These are phyloP conservation scores for Xylaria sp. DNA, from an alignment of 2,329 filamentous ascomycete genomes.

Conservation along the genomic window DNA sequence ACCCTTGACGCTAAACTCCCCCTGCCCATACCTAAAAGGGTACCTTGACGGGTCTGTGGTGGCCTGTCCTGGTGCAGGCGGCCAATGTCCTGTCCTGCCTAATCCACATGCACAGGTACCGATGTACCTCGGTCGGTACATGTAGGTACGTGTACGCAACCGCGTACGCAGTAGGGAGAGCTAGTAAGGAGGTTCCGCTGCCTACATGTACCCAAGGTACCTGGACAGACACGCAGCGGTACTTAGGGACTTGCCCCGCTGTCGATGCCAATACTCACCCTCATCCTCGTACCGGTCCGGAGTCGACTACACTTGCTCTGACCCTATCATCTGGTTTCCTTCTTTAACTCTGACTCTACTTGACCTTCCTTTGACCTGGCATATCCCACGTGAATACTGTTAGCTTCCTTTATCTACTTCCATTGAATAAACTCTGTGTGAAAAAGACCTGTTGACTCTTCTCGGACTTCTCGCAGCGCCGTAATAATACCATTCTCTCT, in stretches of 20 bases:
- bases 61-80: slow-evolving; percentile 34
- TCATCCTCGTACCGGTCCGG: slow-evolving; percentile 29
- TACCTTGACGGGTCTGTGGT: slow-evolving; percentile 25
- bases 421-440: slow-evolving; percentile 18
- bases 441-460: slow-evolving; percentile 22
- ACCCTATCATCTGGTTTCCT: slow-evolving; percentile 31
- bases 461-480: slow-evolving; percentile 29
- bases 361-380: slow-evolving; percentile 20
- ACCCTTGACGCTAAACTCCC: slow-evolving; percentile 19
- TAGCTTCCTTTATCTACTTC: slow-evolving; percentile 29
- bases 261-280: slow-evolving; percentile 18
- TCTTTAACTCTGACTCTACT: slow-evolving; percentile 26
- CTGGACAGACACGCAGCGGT: neutral
- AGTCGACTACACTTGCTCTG: slow-evolving; percentile 35
- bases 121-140: neutral
- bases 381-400: slow-evolving; percentile 38
- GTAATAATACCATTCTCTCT: slow-evolving; percentile 43
- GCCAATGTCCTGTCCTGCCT: slow-evolving; percentile 33
- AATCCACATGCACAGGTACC: slow-evolving; percentile 21
- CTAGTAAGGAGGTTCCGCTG: slow-evolving; percentile 13
- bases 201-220: neutral
- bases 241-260: slow-evolving; percentile 30
- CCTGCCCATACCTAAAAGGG: slow-evolving; percentile 31
- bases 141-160: neutral
- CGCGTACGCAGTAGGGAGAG: slow-evolving; percentile 23